Base-by-base conservation (phyloP, 2,329 filamentous ascomycete genomes). In the Aspergillus bombycis region DNA sequence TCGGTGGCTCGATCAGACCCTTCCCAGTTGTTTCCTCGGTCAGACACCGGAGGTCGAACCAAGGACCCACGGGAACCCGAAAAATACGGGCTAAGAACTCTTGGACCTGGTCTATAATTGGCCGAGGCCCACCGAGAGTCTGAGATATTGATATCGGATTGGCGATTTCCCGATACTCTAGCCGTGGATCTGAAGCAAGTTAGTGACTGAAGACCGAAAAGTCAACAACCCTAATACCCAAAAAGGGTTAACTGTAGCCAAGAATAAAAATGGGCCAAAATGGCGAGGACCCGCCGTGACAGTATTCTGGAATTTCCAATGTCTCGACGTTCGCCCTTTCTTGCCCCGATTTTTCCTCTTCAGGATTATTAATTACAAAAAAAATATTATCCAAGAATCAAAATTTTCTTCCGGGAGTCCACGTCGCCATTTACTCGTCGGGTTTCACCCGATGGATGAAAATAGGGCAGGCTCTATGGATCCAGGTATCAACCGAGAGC, bases 261-360 rank as follows among this genome's bases (percentile, higher is more conserved):
- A 55, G 32, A 55, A 55, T 55, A 32, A 32, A 30, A 38, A 14
- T n/a, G 50, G 30, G 30, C 16, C 19, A 21, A 10, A 16, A 23
- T 16, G 11, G 8, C 14, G 11, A 32, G 28, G 48, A 52, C 28
- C 48, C 48, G 19, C 52, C 21, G 32, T 55, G 34, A 55, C 32
- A 55, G 32, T 55, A n/a, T 55, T 55, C 52, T 55, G 52, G 52
- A 55, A 55, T 52, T 34, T 52, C 30, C 16, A 30, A 11, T 50
- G 14, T 19, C 26, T 11, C 26, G 7, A 30, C 10, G 11, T 10
- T 12, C 32, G 38, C 32, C 9, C n/a, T 28, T 23, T 8, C 21
- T 38, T 32, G n/a, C n/a, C 26, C 16, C 19, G 34, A 11, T 12
- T 38, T 55, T 36, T 19, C 34, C 23, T 55, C 3, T 55, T 55